These are phyloP conservation scores for Sphenostylis stenocarpa DNA, from an alignment of 306 rosid species.

Conservation along the genomic window DNA sequence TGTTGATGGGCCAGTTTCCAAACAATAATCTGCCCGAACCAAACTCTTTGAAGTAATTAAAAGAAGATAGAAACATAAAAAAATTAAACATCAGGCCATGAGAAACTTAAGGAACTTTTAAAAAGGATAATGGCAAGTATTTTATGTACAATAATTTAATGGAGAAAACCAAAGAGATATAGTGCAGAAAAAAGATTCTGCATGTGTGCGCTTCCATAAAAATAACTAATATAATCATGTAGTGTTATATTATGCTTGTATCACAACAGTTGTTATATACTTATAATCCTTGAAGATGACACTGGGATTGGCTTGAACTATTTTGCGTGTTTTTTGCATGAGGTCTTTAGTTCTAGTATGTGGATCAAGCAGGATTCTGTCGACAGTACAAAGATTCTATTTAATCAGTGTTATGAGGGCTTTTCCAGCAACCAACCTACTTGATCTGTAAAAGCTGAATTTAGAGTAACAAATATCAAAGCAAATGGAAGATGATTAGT, in stretches of 20 bases:
- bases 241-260: neutral
- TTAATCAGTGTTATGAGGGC: conserved; percentile 3
- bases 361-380: conserved; percentile 12
- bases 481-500: neutral
- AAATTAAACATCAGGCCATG: conserved; percentile 15
- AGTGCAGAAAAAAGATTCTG: neutral
- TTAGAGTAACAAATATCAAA: neutral
- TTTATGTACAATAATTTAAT: neutral
- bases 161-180: neutral
- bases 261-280: neutral
- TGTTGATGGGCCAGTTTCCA: conserved; percentile 68
- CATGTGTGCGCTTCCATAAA: neutral
- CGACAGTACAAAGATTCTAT: neutral
- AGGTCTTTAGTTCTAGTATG: conserved; percentile 13
- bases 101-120: neutral
- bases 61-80: conserved; percentile 14
- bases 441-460: neutral
- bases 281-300: neutral
- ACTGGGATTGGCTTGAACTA: conserved; percentile 2
- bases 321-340: neutral
- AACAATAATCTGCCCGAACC: conserved; percentile 71
- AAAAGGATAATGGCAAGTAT: neutral
- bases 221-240: neutral
- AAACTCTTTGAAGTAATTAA: conserved; percentile 33
- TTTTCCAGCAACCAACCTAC: neutral